These are phyloP conservation scores for Dryas octopetala DNA, from an alignment of 306 rosid genomes.

Conservation along the genomic window DNA sequence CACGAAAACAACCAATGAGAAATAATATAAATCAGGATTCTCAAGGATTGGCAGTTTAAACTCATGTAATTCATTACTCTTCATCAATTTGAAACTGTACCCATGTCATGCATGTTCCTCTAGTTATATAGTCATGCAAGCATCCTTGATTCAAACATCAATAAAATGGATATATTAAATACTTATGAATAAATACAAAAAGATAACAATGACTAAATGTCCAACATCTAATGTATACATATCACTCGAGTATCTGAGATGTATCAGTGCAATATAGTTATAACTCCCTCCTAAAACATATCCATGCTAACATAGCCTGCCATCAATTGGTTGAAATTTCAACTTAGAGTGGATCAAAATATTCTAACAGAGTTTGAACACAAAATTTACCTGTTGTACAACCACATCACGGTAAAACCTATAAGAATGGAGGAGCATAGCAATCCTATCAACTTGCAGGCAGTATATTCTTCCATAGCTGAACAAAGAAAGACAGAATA, in stretches of 20 bases:
- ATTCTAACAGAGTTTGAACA: background rate
- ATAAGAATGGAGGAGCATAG: slow-evolving; percentile 90
- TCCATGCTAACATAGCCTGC: background rate
- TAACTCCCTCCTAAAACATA: background rate
- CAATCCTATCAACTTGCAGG: slow-evolving; percentile 92
- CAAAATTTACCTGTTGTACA: slow-evolving; percentile 79
- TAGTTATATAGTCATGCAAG: background rate
- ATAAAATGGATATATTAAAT: background rate
- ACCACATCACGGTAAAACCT: slow-evolving; percentile 97
- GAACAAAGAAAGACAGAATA: slow-evolving; percentile 27
- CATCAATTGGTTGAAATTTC: background rate
- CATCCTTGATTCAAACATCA: slow-evolving; percentile 6
- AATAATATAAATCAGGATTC: background rate
- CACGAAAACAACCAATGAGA: background rate
- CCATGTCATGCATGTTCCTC: background rate
- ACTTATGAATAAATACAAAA: background rate
- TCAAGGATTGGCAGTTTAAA: background rate
- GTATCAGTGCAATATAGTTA: background rate
- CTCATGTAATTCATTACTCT: background rate
- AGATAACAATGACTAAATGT: background rate
- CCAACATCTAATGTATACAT: background rate
- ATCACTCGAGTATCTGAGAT: background rate
- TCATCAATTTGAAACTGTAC: background rate
- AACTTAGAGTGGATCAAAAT: background rate
- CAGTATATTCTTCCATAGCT: slow-evolving; percentile 99